phyloP scores from a whole-genome alignment of 1,139 yeast species.

The Zygosaccharomyces pseudobailii region DNA sequence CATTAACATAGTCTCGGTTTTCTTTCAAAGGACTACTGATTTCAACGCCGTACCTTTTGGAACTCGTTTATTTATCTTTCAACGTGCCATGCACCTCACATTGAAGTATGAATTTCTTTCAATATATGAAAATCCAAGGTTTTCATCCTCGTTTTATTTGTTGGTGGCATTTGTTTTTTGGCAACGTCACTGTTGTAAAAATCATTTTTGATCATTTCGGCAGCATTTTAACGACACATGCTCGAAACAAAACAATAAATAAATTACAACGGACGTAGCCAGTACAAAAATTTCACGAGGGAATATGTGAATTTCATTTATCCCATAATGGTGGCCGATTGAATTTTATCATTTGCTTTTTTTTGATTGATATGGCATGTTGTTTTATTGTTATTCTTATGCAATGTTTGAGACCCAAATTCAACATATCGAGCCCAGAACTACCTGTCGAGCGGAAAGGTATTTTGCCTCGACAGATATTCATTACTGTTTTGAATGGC shows the following conservation, averaged over 20 bases:
- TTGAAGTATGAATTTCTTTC: slow-evolving; percentile 58
- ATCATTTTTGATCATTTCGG: too few species aligned
- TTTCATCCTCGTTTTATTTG: slow-evolving; percentile 50
- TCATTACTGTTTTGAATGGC: slow-evolving; percentile 44
- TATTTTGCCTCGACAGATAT: slow-evolving; percentile 49
- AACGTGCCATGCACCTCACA: slow-evolving; percentile 51
- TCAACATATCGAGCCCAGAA: slow-evolving; percentile 44
- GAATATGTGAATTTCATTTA: slow-evolving; percentile 54
- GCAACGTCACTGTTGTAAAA: slow-evolving; percentile 42
- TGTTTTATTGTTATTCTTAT: slow-evolving; percentile 44
- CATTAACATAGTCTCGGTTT: slow-evolving; percentile 56
- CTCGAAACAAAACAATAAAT: slow-evolving; percentile 44
- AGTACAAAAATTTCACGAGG: slow-evolving; percentile 58
- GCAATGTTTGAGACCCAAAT: slow-evolving; percentile 45
- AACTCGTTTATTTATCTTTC: slow-evolving; percentile 53
- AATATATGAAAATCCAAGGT: slow-evolving; percentile 57
- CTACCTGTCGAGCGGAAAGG: slow-evolving; percentile 45
- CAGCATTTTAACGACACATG: slow-evolving; percentile 44
- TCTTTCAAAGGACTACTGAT: slow-evolving; percentile 56
- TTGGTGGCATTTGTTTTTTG: slow-evolving; percentile 39
- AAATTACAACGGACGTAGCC: slow-evolving; percentile 45
- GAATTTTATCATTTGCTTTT: slow-evolving; percentile 41
- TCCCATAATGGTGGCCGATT: slow-evolving; percentile 39
- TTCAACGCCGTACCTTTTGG: slow-evolving; percentile 55
- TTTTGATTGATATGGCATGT: slow-evolving; percentile 42